Percentiles rank a stretch among this genome's conserved stretches.
These are phyloP conservation scores for Colletotrichum navitas DNA, from an alignment of 2,329 filamentous ascomycete species.

Conservation along the genomic window DNA sequence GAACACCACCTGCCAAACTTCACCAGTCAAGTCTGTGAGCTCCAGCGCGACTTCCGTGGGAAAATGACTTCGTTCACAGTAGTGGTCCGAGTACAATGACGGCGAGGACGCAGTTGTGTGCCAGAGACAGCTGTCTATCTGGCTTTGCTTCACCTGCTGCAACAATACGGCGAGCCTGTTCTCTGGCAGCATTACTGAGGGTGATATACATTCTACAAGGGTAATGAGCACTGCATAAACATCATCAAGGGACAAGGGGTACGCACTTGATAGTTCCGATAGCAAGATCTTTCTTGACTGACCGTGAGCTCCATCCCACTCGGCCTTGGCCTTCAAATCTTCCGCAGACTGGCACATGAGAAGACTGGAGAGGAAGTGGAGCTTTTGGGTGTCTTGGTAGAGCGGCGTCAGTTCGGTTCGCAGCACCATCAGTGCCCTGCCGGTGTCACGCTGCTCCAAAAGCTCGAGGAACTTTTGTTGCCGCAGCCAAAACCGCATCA, in stretches of 20 bases:
- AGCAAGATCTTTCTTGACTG: conserved; percentile 81
- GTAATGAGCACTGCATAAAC: conserved; percentile 44
- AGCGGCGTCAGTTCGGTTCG: conserved; percentile 89
- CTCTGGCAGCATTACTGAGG: conserved; percentile 96
- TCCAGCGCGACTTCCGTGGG: conserved; percentile 79
- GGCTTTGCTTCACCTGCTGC: conserved; percentile 84
- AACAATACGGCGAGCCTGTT: conserved; percentile 86
- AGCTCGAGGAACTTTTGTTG: conserved; percentile 97
- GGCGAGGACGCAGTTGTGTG: conserved; percentile 85
- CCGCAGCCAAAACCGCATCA: conserved; percentile 89
- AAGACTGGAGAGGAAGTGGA: conserved; percentile 88
- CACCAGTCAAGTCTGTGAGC: conserved; percentile 79
- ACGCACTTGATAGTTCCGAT: conserved; percentile 84
- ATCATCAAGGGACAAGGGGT: background rate
- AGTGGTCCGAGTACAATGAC: conserved; percentile 90
- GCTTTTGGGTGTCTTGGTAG: conserved; percentile 79
- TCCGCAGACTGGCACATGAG: conserved; percentile 88
- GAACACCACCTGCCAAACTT: conserved; percentile 93
- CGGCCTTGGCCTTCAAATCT: conserved; percentile 80
- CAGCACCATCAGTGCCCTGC: conserved; percentile 83
- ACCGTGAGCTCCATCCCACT: conserved; percentile 86
- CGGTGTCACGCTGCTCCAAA: conserved; percentile 80
- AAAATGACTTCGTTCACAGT: conserved; percentile 84
- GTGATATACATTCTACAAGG: conserved; percentile 83
- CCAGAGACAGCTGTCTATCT: conserved; percentile 87